phyloP scores from a whole-genome alignment of 208 protist species.

The Entamoeba moshkovskii region DNA sequence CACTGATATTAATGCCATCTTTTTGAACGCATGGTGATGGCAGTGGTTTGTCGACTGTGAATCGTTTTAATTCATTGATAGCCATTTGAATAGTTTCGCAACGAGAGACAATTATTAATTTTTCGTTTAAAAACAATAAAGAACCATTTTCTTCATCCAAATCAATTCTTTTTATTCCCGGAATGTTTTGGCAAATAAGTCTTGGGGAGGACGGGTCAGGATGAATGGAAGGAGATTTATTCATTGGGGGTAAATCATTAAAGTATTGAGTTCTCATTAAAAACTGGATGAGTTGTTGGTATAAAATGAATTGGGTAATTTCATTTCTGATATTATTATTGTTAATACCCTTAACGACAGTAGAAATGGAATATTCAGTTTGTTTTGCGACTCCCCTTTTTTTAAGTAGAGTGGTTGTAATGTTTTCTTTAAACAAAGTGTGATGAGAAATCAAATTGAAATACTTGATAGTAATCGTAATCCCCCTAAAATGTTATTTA shows the following conservation, averaged over 20 bases:
- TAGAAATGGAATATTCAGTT: no score
- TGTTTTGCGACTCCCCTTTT: background rate
- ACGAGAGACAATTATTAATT: background rate
- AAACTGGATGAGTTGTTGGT: background rate
- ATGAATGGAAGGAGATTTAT: background rate
- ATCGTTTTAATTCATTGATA: background rate
- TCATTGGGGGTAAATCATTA: background rate
- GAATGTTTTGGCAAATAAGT: background rate
- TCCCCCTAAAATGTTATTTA: background rate
- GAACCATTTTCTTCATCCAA: background rate
- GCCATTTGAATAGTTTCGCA: background rate
- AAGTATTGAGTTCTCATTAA: background rate
- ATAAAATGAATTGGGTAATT: background rate
- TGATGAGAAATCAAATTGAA: background rate
- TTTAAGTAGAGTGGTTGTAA: background rate
- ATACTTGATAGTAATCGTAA: background rate
- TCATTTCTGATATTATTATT: background rate
- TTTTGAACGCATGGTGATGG: background rate
- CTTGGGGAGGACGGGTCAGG: background rate
- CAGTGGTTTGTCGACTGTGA: no score
- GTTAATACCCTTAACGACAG: background rate
- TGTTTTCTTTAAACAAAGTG: background rate
- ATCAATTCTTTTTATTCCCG: background rate
- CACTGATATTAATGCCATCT: background rate
- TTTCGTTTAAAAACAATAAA: background rate